A percentile compares a stretch with the other conserved stretches of the same genome.
phyloP scores from a whole-genome alignment of 1,284 basidiomycete species.

The Cerrena zonata region DNA sequence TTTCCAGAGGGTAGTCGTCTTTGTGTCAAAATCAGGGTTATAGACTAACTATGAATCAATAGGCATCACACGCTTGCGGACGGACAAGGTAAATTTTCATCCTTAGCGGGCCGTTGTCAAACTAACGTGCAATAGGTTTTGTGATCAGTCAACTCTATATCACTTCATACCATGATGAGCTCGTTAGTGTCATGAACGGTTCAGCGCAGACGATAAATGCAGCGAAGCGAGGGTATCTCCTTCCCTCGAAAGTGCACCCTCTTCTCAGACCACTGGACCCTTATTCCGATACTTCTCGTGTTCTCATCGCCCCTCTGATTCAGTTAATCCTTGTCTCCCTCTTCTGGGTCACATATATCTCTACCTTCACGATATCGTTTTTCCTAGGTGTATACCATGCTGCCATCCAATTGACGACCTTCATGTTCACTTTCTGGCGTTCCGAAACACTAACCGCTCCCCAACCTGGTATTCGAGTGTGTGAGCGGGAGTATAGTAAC shows the following conservation, averaged over 20 bases:
- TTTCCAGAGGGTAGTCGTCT: conserved; percentile 21
- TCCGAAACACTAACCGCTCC: conserved; percentile 23
- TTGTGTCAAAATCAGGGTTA: background rate
- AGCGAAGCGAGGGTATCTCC: conserved; percentile 17
- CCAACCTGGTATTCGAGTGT: conserved; percentile 16
- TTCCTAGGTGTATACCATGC: conserved; percentile 24
- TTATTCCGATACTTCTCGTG: conserved; percentile 10
- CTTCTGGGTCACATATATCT: conserved; percentile 19
- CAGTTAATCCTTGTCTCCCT: conserved; percentile 17
- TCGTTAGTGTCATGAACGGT: conserved; percentile 17
- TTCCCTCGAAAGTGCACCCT: conserved; percentile 20
- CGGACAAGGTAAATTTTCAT: conserved; percentile 18
- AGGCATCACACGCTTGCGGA: conserved; percentile 26
- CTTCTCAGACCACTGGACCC: conserved; percentile 19
- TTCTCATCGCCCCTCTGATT: conserved; percentile 15
- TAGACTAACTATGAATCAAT: background rate
- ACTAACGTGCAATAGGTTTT: conserved; percentile 15
- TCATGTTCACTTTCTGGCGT: conserved; percentile 25
- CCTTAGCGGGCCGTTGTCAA: no score
- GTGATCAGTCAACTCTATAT: conserved; percentile 28
- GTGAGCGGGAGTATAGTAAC: conserved; percentile 22
- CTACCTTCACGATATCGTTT: conserved; percentile 15
- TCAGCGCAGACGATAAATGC: conserved; percentile 14
- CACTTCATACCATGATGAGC: conserved; percentile 24
- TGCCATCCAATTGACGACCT: conserved; percentile 15